Percentiles rank a stretch among this genome's conserved stretches.
These are phyloP conservation scores for Fomitiporia mediterranea DNA, from an alignment of 1,284 basidiomycete species.

Conservation along the genomic window DNA sequence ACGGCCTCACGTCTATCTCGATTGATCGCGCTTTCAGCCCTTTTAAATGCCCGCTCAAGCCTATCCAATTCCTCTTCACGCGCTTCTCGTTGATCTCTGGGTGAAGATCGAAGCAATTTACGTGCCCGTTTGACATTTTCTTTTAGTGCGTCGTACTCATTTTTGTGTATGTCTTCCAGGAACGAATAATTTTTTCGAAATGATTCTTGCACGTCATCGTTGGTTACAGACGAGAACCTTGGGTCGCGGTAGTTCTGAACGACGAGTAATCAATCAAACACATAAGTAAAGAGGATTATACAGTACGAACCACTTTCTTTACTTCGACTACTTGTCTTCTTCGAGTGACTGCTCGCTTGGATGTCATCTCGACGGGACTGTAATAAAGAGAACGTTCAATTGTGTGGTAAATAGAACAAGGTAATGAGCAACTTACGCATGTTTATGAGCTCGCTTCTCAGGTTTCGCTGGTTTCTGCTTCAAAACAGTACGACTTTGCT, in stretches of 20 bases:
- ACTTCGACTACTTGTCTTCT: constrained; percentile 73
- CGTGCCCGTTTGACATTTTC: constrained; percentile 64
- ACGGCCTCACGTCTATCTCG: constrained; percentile 66
- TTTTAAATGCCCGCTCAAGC: constrained; percentile 76
- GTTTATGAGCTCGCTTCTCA: constrained; percentile 73
- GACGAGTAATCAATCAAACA: background rate
- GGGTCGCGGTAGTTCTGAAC: constrained; percentile 80
- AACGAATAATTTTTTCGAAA: constrained; percentile 81
- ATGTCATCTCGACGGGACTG: constrained; percentile 81
- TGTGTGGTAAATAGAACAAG: background rate
- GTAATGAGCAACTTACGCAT: constrained; percentile 63
- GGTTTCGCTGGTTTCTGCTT: constrained; percentile 31
- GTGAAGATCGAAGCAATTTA: constrained; percentile 63
- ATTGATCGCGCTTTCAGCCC: constrained; percentile 76
- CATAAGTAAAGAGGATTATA: background rate
- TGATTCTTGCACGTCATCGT: constrained; percentile 63
- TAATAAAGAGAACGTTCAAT: constrained; percentile 7
- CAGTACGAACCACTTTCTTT: constrained; percentile 51
- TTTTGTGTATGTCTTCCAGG: constrained; percentile 61
- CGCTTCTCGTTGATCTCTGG: constrained; percentile 57
- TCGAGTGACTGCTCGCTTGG: constrained; percentile 84
- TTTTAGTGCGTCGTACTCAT: constrained; percentile 65
- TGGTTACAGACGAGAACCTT: constrained; percentile 76
- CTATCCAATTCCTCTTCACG: constrained; percentile 67
- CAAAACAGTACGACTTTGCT: constrained; percentile 22